Base-by-base conservation (phyloP, 257 asterid species). In the Fraxinus americana region DNA sequence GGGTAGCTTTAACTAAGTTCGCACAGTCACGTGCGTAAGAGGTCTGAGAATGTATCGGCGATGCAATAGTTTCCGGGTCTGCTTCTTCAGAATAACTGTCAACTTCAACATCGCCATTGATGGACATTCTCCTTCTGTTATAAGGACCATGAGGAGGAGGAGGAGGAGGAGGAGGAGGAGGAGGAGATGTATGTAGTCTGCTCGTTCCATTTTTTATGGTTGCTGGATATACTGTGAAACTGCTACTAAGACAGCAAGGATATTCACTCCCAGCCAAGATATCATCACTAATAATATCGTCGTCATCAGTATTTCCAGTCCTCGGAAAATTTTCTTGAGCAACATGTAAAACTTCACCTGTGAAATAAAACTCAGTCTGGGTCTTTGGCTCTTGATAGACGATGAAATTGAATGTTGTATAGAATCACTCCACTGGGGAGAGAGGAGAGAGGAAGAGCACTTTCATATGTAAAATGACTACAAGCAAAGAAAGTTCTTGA, bases 301-400 rank as follows among this genome's bases (percentile, higher is more conserved):
- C 79, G 29, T 27, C 76, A 30, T 85, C 91, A 43, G 70, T 72
- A 74, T 69, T 78, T 16, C 77, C 74, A 30, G 80, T 77, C 75
- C 72, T 73, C 35, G 85, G 81, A 79, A 92, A 87, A 70, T 76
- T 78, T 80, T 88, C 97, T 65, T 82, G 85, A 48, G 98, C 96
- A 78, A 90, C 99, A 75, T 88, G 85, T 84, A 90, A 96, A 77
- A 82, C 87, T 70, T 93, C 97, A 74, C 91, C 99, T 96, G 91
- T 83, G 74, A 82, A 73, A 83, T 61, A 29, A 54, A 21, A 10
- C 70, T 67, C 72, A 81, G 59, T 30, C 43, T 54, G 52, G 70
- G 4, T 61, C 68, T 2, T 32, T 61, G 32, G 30, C 16, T 23
- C 34, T 61, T 27, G 25, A 21, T 4, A 23, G 34, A 61, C 29